Evolutionary conservation across 2,329 filamentous ascomycete genomes (phyloP).

Genomic region (Thielaviopsis populi): DNA sequence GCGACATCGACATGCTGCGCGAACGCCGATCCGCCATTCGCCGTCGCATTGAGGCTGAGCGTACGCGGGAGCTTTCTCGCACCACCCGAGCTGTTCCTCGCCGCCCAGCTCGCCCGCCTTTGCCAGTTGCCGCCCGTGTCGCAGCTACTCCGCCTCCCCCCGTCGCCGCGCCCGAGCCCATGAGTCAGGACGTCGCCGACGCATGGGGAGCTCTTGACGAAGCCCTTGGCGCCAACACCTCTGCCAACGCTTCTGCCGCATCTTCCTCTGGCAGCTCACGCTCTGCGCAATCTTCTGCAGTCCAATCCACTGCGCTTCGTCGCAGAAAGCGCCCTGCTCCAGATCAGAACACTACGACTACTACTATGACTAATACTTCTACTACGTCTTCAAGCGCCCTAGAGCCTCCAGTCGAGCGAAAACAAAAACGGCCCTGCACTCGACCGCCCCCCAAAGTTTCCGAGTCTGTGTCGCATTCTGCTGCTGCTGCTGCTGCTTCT

Average conservation of each 20-base stretch:
- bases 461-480: constrained; percentile 27
- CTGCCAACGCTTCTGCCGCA: not conserved
- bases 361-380: not conserved
- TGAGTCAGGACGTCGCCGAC: constrained; percentile 52
- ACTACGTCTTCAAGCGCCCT: constrained; percentile 24
- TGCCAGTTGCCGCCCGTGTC: not conserved
- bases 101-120: not conserved
- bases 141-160: not conserved
- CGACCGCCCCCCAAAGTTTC: constrained; percentile 34
- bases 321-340: constrained; percentile 1
- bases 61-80: constrained; percentile 22
- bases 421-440: constrained; percentile 75
- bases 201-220: constrained; percentile 88
- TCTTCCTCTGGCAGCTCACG: not conserved
- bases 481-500: constrained; percentile 10
- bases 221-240: constrained; percentile 45
- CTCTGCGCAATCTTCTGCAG: not conserved
- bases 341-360: not conserved
- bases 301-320: not conserved
- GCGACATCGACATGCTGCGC: constrained; percentile 23
- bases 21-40: constrained; percentile 39
- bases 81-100: not conserved
- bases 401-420: constrained; percentile 45
- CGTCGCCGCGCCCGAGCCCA: not conserved
- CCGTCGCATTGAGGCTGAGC: constrained; percentile 38